Evolutionary conservation across 768 basidiomycete species (phyloP), one percentile per base, ranked within the genome.

Genomic region (Russula olivacea): DNA sequence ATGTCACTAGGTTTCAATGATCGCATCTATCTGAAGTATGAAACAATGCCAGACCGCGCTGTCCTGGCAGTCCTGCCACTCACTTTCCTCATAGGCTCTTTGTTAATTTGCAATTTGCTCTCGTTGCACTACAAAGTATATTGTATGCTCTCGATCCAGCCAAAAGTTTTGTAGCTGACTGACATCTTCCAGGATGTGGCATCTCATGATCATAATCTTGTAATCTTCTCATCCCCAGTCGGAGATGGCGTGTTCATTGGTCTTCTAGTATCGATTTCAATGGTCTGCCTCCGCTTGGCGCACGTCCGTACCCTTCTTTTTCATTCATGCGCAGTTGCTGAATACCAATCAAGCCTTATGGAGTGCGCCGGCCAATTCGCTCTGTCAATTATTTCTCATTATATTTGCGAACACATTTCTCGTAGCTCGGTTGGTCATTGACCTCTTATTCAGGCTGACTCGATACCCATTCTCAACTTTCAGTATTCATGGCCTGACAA

Each of bases 261-360:
- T 59, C n/a, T 43, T 32, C 9, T 41, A 51, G 58, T 3, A 9
- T 50, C 25, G n/a, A 14, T 17, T 34, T 4, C 10, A 0, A 8
- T 2, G 5, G 2, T 32, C 1, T 1, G 10, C 2, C 12, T 7
- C 9, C 15, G 2, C 15, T 50, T 21, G 0, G 4, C 14, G 1
- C 12, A 21, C 1, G 58, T 52, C 6, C 9, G 58, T 59, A 11
- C 14, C 10, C 2, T 17, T 23, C 8, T 12, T 36, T n/a, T n/a
- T 12, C 36, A 21, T 51, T 43, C 58, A 52, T 19, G 7, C 25
- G 0, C n/a, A 0, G n/a, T 32, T 59, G 10, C 50, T 59, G 41
- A 59, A 23, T 52, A 15, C 21, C 21, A 59, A 12, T 30, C n/a
- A 43, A 59, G 58, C 28, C 36, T 30, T 32, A 43, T 59, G 58